Base-by-base conservation (phyloP, 176 grass and related monocot genomes). In the Oryza nivara region DNA sequence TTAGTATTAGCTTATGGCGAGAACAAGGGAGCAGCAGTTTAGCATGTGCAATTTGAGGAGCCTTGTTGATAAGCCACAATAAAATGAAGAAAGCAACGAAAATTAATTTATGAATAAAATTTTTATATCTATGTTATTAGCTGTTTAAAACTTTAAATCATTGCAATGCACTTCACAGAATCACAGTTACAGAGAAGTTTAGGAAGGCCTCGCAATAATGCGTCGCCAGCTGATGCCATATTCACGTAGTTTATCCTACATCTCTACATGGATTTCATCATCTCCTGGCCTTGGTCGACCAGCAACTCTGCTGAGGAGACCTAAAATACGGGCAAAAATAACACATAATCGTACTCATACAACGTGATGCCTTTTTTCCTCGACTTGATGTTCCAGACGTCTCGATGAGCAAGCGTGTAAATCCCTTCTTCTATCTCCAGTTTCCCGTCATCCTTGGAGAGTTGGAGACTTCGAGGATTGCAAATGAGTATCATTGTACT, bases 351-450 rank as follows among this genome's bases (percentile, higher is more conserved):
- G 15, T 19, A 20, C 26, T 41, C 12, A 16, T 36, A 63, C 20
- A 65, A 49, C 34, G 11, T 17, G 51, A 22, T 70, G 51, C 14
- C 0, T 75, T 52, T 12, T 52, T 36, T 36, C 35, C 11, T 16
- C 30, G 30, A 32, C 47, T 51, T 1, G 48, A 67, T 84, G 46
- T 3, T 16, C 45, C 20, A 44, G 35, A 40, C 1, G 4, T 41
- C 48, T 23, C 35, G 11, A 30, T 28, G 35, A 34, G 80, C 47
- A 36, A 70, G 41, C 20, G 2, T 38, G 28, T 67, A 80, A 30
- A 67, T 40, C 26, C 38, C 61, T 48, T 36, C 63, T 19, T 72
- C 15, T 26, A 48, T 90, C 68, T 74, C 74, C 30, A 3, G 6
- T 66, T 72, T 45, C 64, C 43, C 17, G 36, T 9, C 60, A 79